A percentile compares a stretch with the other conserved stretches of the same genome.
phyloP scores from a whole-genome alignment of 1,284 basidiomycete genomes.

The Boletus smithii region DNA sequence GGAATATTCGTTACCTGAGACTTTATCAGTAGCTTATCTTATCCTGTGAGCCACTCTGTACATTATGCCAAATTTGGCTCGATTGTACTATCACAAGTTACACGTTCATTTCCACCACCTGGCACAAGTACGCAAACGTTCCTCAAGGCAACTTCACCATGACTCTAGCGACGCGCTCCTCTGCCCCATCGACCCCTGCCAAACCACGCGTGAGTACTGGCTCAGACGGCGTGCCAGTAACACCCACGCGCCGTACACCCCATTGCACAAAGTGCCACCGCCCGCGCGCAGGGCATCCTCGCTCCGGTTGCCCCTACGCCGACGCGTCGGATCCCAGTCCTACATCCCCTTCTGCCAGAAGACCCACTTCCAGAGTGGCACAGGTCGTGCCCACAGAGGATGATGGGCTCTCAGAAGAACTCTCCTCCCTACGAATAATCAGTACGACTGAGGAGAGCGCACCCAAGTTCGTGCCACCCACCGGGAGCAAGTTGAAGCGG shows the following conservation, averaged over 20 bases:
- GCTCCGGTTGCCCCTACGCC: conserved; percentile 51
- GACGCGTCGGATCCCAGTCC: conserved; percentile 16
- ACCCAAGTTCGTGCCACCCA: conserved; percentile 1
- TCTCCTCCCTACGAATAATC: conserved; percentile 34
- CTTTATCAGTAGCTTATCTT: background rate
- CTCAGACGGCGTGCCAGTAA: conserved; percentile 8
- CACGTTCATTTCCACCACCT: background rate
- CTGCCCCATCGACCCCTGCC: conserved; percentile 29
- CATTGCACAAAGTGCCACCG: conserved; percentile 53
- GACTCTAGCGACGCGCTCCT: conserved; percentile 31
- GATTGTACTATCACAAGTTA: background rate
- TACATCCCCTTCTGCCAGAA: conserved; percentile 24
- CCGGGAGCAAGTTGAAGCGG: conserved; percentile 10
- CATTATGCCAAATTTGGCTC: background rate
- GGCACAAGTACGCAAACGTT: no score
- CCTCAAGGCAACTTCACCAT: conserved; percentile 10
- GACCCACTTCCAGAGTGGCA: background rate
- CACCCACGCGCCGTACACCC: conserved; percentile 41
- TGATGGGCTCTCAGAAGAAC: conserved; percentile 22
- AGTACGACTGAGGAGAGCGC: conserved; percentile 20
- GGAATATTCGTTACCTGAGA: no score
- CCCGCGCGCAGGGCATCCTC: conserved; percentile 53
- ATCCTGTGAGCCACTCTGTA: background rate
- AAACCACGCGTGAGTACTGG: conserved; percentile 14
- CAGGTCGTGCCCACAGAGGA: conserved; percentile 9